A percentile compares a stretch with the other conserved stretches of the same genome.
phyloP scores from a whole-genome alignment of 2,329 filamentous ascomycete species.

The Ophiostoma piceae region DNA sequence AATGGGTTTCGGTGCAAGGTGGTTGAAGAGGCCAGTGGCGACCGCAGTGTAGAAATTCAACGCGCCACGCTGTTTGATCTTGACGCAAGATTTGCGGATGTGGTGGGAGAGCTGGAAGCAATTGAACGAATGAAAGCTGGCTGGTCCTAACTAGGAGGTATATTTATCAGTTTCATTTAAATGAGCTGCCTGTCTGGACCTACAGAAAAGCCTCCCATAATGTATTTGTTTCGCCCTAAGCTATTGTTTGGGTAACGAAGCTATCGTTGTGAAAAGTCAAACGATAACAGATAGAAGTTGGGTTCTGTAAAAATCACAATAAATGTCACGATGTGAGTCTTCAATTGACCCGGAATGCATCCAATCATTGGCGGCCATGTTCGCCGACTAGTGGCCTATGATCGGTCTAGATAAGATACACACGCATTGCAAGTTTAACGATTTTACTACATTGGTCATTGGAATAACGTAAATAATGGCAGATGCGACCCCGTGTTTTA shows the following conservation, averaged over 20 bases:
- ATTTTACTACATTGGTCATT: neutral
- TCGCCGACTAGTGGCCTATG: neutral
- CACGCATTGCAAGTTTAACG: neutral
- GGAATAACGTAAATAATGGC: neutral
- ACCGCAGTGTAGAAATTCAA: constrained; percentile 41
- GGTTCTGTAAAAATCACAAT: no score
- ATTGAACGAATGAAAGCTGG: constrained; percentile 36
- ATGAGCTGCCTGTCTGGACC: no score
- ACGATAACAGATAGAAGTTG: no score
- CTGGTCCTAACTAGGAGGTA: constrained; percentile 30
- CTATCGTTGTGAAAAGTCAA: no score
- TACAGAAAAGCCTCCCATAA: no score
- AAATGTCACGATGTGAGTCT: neutral
- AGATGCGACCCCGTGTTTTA: neutral
- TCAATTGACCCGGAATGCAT: neutral
- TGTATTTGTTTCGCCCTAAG: no score
- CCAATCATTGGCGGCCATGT: neutral
- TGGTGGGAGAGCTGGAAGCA: constrained; percentile 40
- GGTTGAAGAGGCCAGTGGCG: constrained; percentile 41
- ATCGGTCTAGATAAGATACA: neutral
- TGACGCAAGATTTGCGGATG: constrained; percentile 44
- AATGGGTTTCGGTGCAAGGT: constrained; percentile 43
- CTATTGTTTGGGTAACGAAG: no score
- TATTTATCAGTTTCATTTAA: neutral
- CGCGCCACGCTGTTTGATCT: constrained; percentile 43